Evolutionary conservation across 805 yeast species (phyloP), one percentile per base, ranked within the genome.

Genomic region (Ogataea pignaliae): DNA sequence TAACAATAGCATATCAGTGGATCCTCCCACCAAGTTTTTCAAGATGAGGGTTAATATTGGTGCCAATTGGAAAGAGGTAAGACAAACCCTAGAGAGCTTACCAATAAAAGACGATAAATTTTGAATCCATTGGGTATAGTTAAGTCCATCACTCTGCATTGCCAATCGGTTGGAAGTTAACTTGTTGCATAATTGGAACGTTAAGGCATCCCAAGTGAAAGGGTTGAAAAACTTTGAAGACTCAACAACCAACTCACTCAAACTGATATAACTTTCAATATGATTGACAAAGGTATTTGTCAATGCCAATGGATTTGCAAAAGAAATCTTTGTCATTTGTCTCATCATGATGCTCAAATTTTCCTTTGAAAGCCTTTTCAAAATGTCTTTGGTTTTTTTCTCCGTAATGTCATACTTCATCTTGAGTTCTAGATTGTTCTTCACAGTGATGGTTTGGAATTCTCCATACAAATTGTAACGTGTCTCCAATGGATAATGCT

Each of bases 181-280:
- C 51, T 93, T 77, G 56, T 79, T 74, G 56, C 90, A 68, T 3
- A 90, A 64, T 1, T 85, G 88, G 55, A 79, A 81, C 4, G 90
- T 83, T 29, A 91, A 63, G 2, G 81, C 85, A 61, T 91, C 98
- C 89, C 95, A 88, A 0, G 89, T 88, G 55, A 84, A 83, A 5
- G 68, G 74, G 40, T 82, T 83, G 59, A 88, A 88, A 56, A 78
- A 83, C 34, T 79, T 69, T 0, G 96, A 88, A 7, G 93, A 78
- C 38, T 83, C 83, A 10, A 88, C 89, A 7, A 91, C 80, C 45
- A 91, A 70, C 33, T 79, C 81, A 37, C 83, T 85, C 50, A 91
- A 75, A 57, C 91, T 91, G 57, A 85, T 96, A 59, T 91, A 91
- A 67, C 93, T 88, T 63, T 91, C 98, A 50, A 91, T 79, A 57